These are phyloP conservation scores for Lentinula sp. DNA, from an alignment of 768 basidiomycete genomes.

Conservation along the genomic window DNA sequence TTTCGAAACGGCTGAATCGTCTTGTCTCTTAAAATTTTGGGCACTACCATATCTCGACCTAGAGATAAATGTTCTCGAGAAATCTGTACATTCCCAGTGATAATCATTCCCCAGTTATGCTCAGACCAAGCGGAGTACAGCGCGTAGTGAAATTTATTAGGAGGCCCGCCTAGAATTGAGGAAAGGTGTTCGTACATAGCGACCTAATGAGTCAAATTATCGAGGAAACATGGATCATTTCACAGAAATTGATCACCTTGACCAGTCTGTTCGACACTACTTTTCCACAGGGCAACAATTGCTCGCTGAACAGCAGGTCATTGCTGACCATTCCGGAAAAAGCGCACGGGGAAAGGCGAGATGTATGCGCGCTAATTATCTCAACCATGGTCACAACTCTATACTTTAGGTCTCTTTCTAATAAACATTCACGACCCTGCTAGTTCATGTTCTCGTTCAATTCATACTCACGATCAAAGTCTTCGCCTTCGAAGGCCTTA, in stretches of 20 bases:
- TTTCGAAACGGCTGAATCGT: slow-evolving; percentile 42
- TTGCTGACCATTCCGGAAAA: neutral
- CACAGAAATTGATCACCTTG: slow-evolving; percentile 32
- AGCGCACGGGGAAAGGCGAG: neutral
- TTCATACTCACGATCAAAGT: neutral
- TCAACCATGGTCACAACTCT: neutral
- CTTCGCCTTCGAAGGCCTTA: neutral
- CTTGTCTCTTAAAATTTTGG: slow-evolving; percentile 32
- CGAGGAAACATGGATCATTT: no score
- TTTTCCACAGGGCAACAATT: slow-evolving; percentile 33
- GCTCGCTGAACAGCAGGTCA: neutral
- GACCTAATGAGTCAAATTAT: slow-evolving; percentile 39
- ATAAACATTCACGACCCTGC: neutral
- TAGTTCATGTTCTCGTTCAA: neutral
- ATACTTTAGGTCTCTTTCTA: no score
- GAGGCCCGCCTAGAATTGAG: slow-evolving; percentile 57
- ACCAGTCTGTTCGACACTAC: slow-evolving; percentile 41
- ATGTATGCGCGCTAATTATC: neutral
- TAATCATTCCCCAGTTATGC: slow-evolving; percentile 80
- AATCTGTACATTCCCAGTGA: slow-evolving; percentile 84
- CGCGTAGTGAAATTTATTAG: slow-evolving; percentile 53
- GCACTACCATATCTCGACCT: slow-evolving; percentile 67
- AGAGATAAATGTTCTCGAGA: slow-evolving; percentile 55
- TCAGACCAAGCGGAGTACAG: slow-evolving; percentile 74
- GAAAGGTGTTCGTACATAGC: slow-evolving; percentile 87